These are phyloP conservation scores for Funneliformis caledonium DNA, from an alignment of 371 early-diverging fungal genomes.

Conservation along the genomic window DNA sequence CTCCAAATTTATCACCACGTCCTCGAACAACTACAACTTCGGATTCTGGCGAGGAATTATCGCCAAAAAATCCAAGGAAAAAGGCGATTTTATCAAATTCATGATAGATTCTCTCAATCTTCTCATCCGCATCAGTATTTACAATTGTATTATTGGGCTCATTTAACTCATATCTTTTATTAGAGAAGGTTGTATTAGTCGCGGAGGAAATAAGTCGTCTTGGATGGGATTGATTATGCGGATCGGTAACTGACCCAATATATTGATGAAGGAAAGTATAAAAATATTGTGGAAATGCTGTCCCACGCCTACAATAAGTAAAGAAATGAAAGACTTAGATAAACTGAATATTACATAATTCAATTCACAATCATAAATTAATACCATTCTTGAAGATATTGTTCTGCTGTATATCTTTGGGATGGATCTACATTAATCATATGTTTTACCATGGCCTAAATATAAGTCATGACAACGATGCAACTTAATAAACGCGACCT, in stretches of 20 bases:
- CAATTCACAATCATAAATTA: neutral
- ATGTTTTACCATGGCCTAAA: slow-evolving; percentile 69
- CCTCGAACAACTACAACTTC: slow-evolving; percentile 16
- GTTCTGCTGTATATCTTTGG: slow-evolving; percentile 69
- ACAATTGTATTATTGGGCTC: slow-evolving; percentile 40
- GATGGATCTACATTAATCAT: slow-evolving; percentile 89
- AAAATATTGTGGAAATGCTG: slow-evolving; percentile 79
- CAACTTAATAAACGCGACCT: neutral
- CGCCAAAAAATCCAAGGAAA: slow-evolving; percentile 50
- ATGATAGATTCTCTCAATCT: slow-evolving; percentile 73
- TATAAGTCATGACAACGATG: neutral
- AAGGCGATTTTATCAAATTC: slow-evolving; percentile 78
- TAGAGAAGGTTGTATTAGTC: slow-evolving; percentile 39
- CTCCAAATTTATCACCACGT: slow-evolving; percentile 30
- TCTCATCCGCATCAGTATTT: slow-evolving; percentile 72
- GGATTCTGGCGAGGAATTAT: neutral
- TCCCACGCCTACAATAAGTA: slow-evolving; percentile 59
- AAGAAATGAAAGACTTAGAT: neutral
- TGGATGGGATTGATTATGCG: slow-evolving; percentile 48
- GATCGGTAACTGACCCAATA: slow-evolving; percentile 70
- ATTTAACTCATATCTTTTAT: slow-evolving; percentile 32
- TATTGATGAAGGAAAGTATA: slow-evolving; percentile 81
- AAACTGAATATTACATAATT: neutral
- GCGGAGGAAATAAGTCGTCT: slow-evolving; percentile 3
- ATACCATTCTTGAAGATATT: slow-evolving; percentile 76